Percentiles rank a stretch among this genome's conserved stretches.
phyloP scores from a whole-genome alignment of 441 rosid genomes.

The Populus hybrid region DNA sequence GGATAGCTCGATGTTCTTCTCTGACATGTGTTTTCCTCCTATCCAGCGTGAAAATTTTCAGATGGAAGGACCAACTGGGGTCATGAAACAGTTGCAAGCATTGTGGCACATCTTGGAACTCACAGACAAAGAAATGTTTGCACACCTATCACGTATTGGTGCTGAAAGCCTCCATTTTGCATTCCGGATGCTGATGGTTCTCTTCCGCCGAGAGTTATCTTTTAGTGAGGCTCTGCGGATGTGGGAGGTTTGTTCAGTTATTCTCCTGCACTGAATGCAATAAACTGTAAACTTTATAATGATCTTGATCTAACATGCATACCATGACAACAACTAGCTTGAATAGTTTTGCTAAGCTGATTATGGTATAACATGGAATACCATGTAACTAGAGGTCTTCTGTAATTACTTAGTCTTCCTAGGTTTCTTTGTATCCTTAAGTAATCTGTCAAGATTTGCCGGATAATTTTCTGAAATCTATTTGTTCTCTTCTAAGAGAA shows the following conservation, averaged over 20 bases:
- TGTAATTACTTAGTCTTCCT: not conserved
- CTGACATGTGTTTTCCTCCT: slow-evolving; percentile 23
- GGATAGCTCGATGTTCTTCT: slow-evolving; percentile 20
- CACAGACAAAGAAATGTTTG: slow-evolving; percentile 78
- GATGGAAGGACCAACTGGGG: slow-evolving; percentile 94
- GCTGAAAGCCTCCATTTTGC: slow-evolving; percentile 99
- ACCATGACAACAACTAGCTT: not conserved
- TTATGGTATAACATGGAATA: not conserved
- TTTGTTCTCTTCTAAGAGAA: slow-evolving; percentile 5
- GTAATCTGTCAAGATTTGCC: slow-evolving; percentile 2
- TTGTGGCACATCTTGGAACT: slow-evolving; percentile 84
- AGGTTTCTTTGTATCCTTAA: slow-evolving; percentile 1
- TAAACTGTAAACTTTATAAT: not conserved
- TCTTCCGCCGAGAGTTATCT: slow-evolving; percentile 84
- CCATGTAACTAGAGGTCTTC: not conserved
- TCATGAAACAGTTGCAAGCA: slow-evolving; percentile 85
- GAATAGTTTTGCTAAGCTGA: not conserved
- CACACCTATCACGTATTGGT: slow-evolving; percentile 75
- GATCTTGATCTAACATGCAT: not conserved
- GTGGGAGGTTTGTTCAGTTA: slow-evolving; percentile 81
- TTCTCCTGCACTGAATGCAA: slow-evolving; percentile 13
- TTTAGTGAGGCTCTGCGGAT: slow-evolving; percentile 78
- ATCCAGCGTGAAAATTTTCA: slow-evolving; percentile 83
- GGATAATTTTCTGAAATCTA: slow-evolving; percentile 5
- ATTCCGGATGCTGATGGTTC: slow-evolving; percentile 89